Evolutionary conservation across 2,329 filamentous ascomycete genomes (phyloP), one percentile per base, ranked within the genome.

Genomic region (Cercospora sp.): DNA sequence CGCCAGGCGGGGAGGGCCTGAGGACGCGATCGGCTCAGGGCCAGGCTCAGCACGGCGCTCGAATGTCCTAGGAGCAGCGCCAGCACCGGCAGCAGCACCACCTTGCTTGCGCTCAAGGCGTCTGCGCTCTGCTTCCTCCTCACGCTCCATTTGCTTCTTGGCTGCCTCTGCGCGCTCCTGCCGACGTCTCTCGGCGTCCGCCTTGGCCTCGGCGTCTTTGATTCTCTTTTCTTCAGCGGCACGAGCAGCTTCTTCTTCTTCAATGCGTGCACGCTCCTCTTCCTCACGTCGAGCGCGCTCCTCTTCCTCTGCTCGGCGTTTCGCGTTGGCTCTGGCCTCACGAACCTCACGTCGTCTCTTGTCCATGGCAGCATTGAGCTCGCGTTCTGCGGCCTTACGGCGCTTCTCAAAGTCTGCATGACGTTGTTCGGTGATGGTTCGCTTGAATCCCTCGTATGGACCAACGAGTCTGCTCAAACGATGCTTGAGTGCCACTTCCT

Each of bases 331-430:
- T 80, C 90, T 90, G 74, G 89, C 88, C 78, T 97, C 94, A 75
- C 91, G 90, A 77, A 91, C 89, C 80, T 97, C 93, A 86, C 93
- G 94, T 82, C 93, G 90, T 77, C 95, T 92, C 72, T 89, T 87
- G 45, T 90, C 88, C 81, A 97, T 97, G 84, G 96, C 93, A 81
- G 91, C 91, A 84, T 98, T 92, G 67, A 98, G 87, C 79, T 99
- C 95, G 72, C 91, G 89, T 85, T 98, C 93, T 34, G 95, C 95
- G 77, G 92, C 90, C 80, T 91, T 93, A 78, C 92, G 92, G 72
- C 94, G 91, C 84, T 91, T 94, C 86, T 98, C 95, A 74, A 98
- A 99, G 81, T 98, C 93, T 75, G 97, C 91, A 78, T 93, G 92
- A 75, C 94, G 92, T 78, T 93, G 90, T 80, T 95, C 90, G 70